These are phyloP conservation scores for Xylariaceae sp. DNA, from an alignment of 2,329 filamentous ascomycete species.

Conservation along the genomic window DNA sequence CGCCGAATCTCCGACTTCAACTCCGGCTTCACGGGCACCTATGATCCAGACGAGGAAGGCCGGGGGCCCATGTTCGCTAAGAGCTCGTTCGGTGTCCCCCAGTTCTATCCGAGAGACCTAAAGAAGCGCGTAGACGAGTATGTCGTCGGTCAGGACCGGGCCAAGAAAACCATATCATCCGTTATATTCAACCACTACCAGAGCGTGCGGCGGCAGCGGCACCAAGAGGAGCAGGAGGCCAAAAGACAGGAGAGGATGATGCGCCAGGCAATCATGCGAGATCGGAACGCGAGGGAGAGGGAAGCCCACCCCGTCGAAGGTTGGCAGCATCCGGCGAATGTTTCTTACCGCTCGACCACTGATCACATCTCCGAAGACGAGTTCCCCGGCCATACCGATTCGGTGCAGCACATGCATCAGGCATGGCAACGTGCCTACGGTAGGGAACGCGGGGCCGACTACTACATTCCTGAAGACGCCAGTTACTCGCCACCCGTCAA, in stretches of 20 bases:
- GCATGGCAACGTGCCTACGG: slow-evolving; percentile 18
- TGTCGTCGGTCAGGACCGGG: slow-evolving; percentile 89
- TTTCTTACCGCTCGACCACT: slow-evolving; percentile 16
- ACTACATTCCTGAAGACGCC: slow-evolving; percentile 43
- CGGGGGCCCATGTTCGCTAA: slow-evolving; percentile 53
- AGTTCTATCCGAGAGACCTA: slow-evolving; percentile 60
- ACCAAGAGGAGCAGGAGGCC: slow-evolving; percentile 63
- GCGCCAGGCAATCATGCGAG: slow-evolving; percentile 63
- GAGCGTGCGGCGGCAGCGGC: slow-evolving; percentile 67
- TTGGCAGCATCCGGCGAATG: slow-evolving; percentile 29
- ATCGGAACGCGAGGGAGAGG: slow-evolving; percentile 50
- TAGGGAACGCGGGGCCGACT: slow-evolving; percentile 30
- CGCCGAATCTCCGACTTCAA: slow-evolving; percentile 43
- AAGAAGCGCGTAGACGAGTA: slow-evolving; percentile 93
- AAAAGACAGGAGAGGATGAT: slow-evolving; percentile 55
- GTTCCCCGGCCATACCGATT: slow-evolving; percentile 44
- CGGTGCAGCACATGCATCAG: slow-evolving; percentile 35
- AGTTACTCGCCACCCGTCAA: slow-evolving; percentile 47
- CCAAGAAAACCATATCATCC: slow-evolving; percentile 87
- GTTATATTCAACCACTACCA: slow-evolving; percentile 98
- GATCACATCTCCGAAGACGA: slow-evolving; percentile 42
- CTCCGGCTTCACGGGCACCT: slow-evolving; percentile 51
- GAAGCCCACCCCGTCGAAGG: slow-evolving; percentile 74
- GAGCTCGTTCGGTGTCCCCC: slow-evolving; percentile 49
- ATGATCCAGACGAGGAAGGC: slow-evolving; percentile 48